These are phyloP conservation scores for Orbilia javanica DNA, from an alignment of 2,329 filamentous ascomycete species.

Conservation along the genomic window DNA sequence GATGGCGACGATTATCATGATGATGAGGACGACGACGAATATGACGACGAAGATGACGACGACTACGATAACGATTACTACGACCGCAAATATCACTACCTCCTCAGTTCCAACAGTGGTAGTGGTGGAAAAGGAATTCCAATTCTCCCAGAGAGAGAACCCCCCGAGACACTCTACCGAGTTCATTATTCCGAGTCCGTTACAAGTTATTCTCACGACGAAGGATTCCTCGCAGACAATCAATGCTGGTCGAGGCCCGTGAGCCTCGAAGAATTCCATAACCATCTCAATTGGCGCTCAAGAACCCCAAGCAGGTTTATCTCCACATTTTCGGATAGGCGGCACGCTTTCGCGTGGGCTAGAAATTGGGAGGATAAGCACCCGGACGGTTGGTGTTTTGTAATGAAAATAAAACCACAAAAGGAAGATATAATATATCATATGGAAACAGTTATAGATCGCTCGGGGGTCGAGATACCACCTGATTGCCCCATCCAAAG, in stretches of 20 bases:
- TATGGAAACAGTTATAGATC: slow-evolving; percentile 9
- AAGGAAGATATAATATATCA: neutral
- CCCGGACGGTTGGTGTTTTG: slow-evolving; percentile 1
- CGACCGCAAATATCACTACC: neutral
- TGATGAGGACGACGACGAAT: neutral
- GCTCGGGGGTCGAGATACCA: neutral
- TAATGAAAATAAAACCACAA: slow-evolving; percentile 8
- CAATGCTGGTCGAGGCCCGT: neutral
- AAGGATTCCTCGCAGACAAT: slow-evolving; percentile 10
- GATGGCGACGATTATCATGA: neutral
- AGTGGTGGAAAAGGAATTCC: neutral
- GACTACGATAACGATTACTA: neutral
- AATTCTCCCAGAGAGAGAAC: slow-evolving; percentile 9
- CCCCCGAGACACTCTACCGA: neutral
- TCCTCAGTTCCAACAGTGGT: neutral
- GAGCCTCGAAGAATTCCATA: neutral
- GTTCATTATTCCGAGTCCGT: neutral
- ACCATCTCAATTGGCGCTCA: slow-evolving; percentile 17
- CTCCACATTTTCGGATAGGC: slow-evolving; percentile 17
- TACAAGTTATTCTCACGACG: neutral
- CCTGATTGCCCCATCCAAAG: neutral
- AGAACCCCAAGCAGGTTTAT: slow-evolving; percentile 8
- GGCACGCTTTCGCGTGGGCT: slow-evolving; percentile 5
- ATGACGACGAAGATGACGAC: neutral
- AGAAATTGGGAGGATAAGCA: slow-evolving; percentile 13